phyloP scores from a whole-genome alignment of 768 basidiomycete genomes.

The Mycena maculata region DNA sequence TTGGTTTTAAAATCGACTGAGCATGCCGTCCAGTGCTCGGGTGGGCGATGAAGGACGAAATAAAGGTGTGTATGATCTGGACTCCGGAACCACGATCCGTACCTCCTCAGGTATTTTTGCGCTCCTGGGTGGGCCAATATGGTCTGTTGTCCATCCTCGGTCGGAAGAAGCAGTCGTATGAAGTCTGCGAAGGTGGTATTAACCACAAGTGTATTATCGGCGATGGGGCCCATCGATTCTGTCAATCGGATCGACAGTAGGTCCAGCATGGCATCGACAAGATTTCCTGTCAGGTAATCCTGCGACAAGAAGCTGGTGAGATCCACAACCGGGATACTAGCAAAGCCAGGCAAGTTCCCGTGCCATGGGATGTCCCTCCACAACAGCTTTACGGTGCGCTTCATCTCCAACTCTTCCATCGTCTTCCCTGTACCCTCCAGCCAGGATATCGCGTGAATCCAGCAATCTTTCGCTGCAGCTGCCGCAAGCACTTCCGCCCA shows the following conservation, averaged over 20 bases:
- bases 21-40: conserved; percentile 21
- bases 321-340: not conserved
- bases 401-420: not conserved
- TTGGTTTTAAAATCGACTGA: not conserved
- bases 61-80: not conserved
- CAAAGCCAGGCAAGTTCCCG: not conserved
- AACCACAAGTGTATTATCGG: not conserved
- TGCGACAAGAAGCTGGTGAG: not conserved
- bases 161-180: not conserved
- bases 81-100: not conserved
- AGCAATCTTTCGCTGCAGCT: not conserved
- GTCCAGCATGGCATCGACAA: not conserved
- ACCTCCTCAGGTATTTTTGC: conserved; percentile 7
- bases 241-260: not conserved
- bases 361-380: not conserved
- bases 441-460: not conserved
- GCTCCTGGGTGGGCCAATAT: not conserved
- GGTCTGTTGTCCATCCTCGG: not conserved
- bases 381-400: not conserved
- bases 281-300: not conserved
- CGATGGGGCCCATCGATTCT: not conserved
- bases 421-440: not conserved
- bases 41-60: conserved; percentile 3
- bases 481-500: not conserved
- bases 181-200: not conserved